Evolutionary conservation across 2,329 filamentous ascomycete genomes (phyloP).

Genomic region (Aspergillus latus): DNA sequence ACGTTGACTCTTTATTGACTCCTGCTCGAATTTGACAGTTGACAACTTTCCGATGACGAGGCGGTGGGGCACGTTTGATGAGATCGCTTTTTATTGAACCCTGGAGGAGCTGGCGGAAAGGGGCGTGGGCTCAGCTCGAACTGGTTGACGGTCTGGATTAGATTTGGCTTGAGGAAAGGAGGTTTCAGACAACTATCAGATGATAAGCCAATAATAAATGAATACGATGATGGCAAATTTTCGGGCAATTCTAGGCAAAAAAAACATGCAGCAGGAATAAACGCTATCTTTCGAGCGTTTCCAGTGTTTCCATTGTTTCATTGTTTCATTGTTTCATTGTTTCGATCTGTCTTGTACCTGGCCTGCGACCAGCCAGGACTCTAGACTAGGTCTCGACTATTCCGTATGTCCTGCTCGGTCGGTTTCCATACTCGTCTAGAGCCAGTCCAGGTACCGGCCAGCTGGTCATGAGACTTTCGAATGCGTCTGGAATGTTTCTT

Average conservation of each 20-base stretch:
- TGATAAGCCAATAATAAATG: neutral
- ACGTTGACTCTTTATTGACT: neutral
- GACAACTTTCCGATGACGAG: slow-evolving; percentile 14
- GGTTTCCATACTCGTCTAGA: neutral
- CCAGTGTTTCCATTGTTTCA: too few species aligned
- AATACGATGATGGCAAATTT: neutral
- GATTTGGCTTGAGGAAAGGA: neutral
- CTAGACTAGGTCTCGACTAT: too few species aligned
- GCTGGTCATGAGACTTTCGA: neutral
- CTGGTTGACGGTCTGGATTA: neutral
- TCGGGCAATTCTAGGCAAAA: neutral
- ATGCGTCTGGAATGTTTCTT: neutral
- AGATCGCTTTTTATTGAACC: slow-evolving; percentile 19
- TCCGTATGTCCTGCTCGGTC: neutral
- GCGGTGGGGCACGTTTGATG: slow-evolving; percentile 16
- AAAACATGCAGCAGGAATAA: neutral
- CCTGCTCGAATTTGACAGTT: neutral
- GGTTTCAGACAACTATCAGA: neutral
- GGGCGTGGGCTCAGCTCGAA: neutral
- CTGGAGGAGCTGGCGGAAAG: slow-evolving; percentile 5
- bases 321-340: too few species aligned
- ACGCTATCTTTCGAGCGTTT: neutral
- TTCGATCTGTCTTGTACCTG: too few species aligned
- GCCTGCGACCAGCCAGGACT: too few species aligned
- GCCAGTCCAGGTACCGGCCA: neutral